A percentile compares a stretch with the other conserved stretches of the same genome.
These are phyloP conservation scores for Bruguiera gymnorhiza DNA, from an alignment of 345 rosid genomes.

Conservation along the genomic window DNA sequence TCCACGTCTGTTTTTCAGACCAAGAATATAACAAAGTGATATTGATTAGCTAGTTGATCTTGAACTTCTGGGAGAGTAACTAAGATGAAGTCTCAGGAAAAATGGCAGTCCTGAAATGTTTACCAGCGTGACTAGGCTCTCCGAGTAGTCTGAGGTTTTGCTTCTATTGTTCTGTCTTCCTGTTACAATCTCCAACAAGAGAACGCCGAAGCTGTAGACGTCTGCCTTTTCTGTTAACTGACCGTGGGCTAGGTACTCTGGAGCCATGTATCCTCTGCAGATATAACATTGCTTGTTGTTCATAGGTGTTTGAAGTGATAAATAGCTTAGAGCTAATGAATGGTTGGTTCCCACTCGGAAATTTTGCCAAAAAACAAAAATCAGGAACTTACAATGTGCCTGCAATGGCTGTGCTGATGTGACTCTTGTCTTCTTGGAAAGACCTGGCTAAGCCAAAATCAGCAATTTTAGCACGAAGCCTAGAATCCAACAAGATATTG, in stretches of 20 bases:
- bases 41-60: background rate
- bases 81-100: background rate
- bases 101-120: slow-evolving; percentile 23
- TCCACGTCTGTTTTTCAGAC: slow-evolving; percentile 58
- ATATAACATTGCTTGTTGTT: slow-evolving; percentile 4
- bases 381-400: slow-evolving; percentile 73
- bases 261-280: slow-evolving; percentile 95
- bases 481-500: slow-evolving; percentile 72
- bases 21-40: background rate
- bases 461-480: slow-evolving; percentile 83
- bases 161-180: slow-evolving; percentile 73
- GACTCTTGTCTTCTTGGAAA: slow-evolving; percentile 85
- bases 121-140: slow-evolving; percentile 75
- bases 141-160: slow-evolving; percentile 68
- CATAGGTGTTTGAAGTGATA: background rate
- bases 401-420: slow-evolving; percentile 96
- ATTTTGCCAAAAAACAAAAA: background rate
- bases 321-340: background rate
- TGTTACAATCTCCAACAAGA: slow-evolving; percentile 72
- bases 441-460: slow-evolving; percentile 95
- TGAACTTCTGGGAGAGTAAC: background rate
- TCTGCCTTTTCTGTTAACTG: slow-evolving; percentile 92
- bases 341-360: background rate
- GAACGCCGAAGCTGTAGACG: slow-evolving; percentile 85
- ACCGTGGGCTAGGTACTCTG: slow-evolving; percentile 87